phyloP scores from a whole-genome alignment of 306 rosid genomes.

The Glycine latifolia region DNA sequence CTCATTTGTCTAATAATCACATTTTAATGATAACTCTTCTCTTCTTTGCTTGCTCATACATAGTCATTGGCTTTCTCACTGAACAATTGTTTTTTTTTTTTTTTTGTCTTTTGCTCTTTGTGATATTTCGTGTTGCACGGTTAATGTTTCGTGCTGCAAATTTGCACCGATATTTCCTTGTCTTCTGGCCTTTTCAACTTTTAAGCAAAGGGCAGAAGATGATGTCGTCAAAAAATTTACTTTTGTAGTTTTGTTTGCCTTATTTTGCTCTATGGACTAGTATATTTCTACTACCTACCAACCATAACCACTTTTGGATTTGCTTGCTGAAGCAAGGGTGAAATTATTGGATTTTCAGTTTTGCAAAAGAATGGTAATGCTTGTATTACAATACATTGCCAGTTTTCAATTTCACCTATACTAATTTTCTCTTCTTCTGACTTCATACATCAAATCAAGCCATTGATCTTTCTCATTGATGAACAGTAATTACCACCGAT shows the following conservation, averaged over 20 bases:
- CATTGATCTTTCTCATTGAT: slow-evolving; percentile 49
- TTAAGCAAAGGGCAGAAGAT: slow-evolving; percentile 33
- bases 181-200: slow-evolving; percentile 35
- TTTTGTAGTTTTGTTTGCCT: slow-evolving; percentile 19
- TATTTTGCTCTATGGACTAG: slow-evolving; percentile 34
- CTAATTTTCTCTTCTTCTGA: not conserved
- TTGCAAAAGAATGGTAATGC: slow-evolving; percentile 59
- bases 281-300: slow-evolving; percentile 21
- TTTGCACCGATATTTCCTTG: slow-evolving; percentile 46
- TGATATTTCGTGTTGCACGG: slow-evolving; percentile 48
- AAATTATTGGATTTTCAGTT: slow-evolving; percentile 48
- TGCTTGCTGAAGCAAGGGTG: slow-evolving; percentile 46
- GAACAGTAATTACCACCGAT: slow-evolving; percentile 32
- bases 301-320: slow-evolving; percentile 37
- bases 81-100: slow-evolving; percentile 49
- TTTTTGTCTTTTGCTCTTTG: slow-evolving; percentile 53
- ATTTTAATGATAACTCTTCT: slow-evolving; percentile 34
- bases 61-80: slow-evolving; percentile 57
- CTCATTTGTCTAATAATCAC: slow-evolving; percentile 35
- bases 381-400: slow-evolving; percentile 49
- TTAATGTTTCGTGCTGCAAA: slow-evolving; percentile 42
- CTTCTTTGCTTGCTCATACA: slow-evolving; percentile 48
- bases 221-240: slow-evolving; percentile 1
- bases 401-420: slow-evolving; percentile 44
- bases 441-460: slow-evolving; percentile 48